phyloP scores from a whole-genome alignment of 441 rosid species.

The Hypseocharis bilobata region DNA sequence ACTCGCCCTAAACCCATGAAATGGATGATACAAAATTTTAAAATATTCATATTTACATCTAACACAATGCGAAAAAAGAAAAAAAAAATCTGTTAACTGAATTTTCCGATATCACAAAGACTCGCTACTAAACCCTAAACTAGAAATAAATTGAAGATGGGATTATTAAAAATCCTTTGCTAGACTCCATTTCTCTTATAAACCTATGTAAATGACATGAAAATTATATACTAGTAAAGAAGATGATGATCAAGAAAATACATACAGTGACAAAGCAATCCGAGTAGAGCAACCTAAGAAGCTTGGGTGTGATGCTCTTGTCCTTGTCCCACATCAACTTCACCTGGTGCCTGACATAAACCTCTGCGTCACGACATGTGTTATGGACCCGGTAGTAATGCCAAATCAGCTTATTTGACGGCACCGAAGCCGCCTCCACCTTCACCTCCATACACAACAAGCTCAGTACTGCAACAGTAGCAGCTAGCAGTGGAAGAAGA shows the following conservation, averaged over 20 bases:
- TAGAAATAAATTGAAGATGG: too few relatives aligned
- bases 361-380: slow-evolving; percentile 49
- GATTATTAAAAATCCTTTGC: too few relatives aligned
- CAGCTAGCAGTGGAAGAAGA: slow-evolving; percentile 12
- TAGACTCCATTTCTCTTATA: too few relatives aligned
- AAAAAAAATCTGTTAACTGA: too few relatives aligned
- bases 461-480: slow-evolving; percentile 25
- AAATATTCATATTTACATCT: too few relatives aligned
- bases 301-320: slow-evolving; percentile 48
- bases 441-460: slow-evolving; percentile 21
- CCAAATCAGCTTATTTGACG: slow-evolving; percentile 42
- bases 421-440: slow-evolving; percentile 30
- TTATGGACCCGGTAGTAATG: slow-evolving; percentile 46
- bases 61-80: too few relatives aligned
- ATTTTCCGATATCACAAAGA: too few relatives aligned
- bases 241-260: background rate
- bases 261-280: slow-evolving; percentile 64
- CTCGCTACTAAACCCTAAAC: too few relatives aligned
- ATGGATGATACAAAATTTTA: too few relatives aligned
- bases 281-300: slow-evolving; percentile 59
- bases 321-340: slow-evolving; percentile 30
- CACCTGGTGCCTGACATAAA: slow-evolving; percentile 43
- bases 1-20: too few relatives aligned
- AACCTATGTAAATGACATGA: too few relatives aligned
- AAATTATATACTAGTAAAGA: too few relatives aligned